A percentile compares a stretch with the other conserved stretches of the same genome.
Conservation (phyloP, 305 asterid species). For the Lippia alba region DNA sequence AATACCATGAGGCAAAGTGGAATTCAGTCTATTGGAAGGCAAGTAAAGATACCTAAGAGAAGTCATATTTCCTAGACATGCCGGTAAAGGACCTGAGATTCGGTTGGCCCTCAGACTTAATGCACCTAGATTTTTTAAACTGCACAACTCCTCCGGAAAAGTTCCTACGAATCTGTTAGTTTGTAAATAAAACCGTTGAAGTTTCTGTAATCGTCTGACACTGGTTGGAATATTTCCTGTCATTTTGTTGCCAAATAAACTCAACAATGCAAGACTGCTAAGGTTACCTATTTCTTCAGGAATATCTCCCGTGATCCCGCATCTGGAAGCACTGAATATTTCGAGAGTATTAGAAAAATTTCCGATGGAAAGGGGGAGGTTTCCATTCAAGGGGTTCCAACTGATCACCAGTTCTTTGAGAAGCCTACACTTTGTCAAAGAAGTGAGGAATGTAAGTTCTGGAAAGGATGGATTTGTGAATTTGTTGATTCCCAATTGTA, state of each 20-base stretch:
- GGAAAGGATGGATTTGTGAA: slow-evolving; percentile 30
- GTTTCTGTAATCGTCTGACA: slow-evolving; percentile 21
- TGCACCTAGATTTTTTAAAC: slow-evolving; percentile 29
- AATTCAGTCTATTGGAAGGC: slow-evolving; percentile 35
- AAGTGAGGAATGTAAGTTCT: slow-evolving; percentile 37
- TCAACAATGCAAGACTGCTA: slow-evolving; percentile 31
- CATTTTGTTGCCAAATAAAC: slow-evolving; percentile 31
- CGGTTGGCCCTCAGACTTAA: slow-evolving; percentile 32
- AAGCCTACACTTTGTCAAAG: slow-evolving; percentile 42
- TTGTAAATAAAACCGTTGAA: slow-evolving; percentile 39
- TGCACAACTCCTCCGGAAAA: slow-evolving; percentile 35
- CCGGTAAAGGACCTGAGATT: slow-evolving; percentile 38
- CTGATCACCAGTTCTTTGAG: slow-evolving; percentile 14
- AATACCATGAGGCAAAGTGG: slow-evolving; percentile 35
- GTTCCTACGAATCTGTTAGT: slow-evolving; percentile 35
- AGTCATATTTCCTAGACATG: slow-evolving; percentile 42
- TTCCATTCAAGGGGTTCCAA: slow-evolving; percentile 21
- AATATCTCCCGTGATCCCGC: slow-evolving; percentile 28
- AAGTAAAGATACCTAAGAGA: slow-evolving; percentile 36
- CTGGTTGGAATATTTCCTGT: slow-evolving; percentile 36
- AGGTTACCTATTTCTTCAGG: slow-evolving; percentile 43
- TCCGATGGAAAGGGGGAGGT: slow-evolving; percentile 41
- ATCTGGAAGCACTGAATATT: slow-evolving; percentile 19
- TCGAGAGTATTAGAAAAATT: slow-evolving; percentile 37
- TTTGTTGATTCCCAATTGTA: slow-evolving; percentile 22